Percentiles rank a stretch among this genome's conserved stretches.
Evolutionary conservation across 306 rosid species (phyloP).

Genomic region (Trifolium pratense): DNA sequence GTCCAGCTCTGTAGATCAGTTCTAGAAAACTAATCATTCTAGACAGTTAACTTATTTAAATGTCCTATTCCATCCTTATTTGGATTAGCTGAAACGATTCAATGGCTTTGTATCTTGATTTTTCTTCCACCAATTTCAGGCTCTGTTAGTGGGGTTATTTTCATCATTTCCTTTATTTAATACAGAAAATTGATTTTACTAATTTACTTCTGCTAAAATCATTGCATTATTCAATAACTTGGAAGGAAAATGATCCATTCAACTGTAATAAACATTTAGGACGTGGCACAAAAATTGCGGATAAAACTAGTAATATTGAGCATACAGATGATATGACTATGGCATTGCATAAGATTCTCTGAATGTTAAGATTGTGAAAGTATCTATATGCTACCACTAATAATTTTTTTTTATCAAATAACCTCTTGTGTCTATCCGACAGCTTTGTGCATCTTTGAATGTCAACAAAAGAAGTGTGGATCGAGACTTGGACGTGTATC

Average conservation of each 20-base stretch:
- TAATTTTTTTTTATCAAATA: conserved; percentile 13
- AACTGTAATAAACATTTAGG: conserved; percentile 18
- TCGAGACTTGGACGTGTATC: conserved; percentile 95
- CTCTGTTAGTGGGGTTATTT: conserved; percentile 7
- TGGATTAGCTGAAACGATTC: conserved; percentile 1
- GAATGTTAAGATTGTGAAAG: conserved; percentile 18
- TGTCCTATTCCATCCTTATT: not conserved
- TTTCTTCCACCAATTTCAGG: conserved; percentile 29
- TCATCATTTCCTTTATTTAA: conserved; percentile 23
- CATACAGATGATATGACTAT: conserved; percentile 29
- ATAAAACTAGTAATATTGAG: conserved; percentile 28
- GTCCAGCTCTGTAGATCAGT: not conserved
- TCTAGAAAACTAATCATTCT: conserved; percentile 24
- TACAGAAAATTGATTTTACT: conserved; percentile 26
- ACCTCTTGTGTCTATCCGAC: conserved; percentile 47
- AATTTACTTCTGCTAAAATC: conserved; percentile 24
- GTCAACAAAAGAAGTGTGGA: conserved; percentile 87
- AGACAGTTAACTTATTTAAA: conserved; percentile 1
- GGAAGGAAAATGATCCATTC: conserved; percentile 24
- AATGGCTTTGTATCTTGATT: conserved; percentile 27
- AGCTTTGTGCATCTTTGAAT: conserved; percentile 84
- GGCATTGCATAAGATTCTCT: conserved; percentile 30
- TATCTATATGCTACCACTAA: conserved; percentile 9
- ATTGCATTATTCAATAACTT: conserved; percentile 17
- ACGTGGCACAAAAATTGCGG: conserved; percentile 6